phyloP scores from a whole-genome alignment of 2,329 filamentous ascomycete genomes.

The Ophiostoma ips region DNA sequence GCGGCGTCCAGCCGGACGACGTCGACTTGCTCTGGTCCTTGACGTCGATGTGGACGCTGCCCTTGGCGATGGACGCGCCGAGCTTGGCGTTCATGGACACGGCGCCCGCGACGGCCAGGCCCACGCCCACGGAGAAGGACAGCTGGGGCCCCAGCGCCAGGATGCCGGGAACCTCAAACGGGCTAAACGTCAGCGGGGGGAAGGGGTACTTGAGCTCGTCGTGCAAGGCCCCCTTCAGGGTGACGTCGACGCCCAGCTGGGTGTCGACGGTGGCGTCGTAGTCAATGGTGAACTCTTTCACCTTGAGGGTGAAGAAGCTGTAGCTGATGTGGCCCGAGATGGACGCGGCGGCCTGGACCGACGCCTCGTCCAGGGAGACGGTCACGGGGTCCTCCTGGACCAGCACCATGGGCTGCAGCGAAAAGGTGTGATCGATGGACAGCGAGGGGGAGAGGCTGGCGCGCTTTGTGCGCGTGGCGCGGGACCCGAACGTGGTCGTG shows the following conservation, averaged over 20 bases:
- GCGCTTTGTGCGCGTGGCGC: neutral
- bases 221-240: constrained; percentile 21
- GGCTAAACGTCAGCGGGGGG: constrained; percentile 22
- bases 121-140: constrained; percentile 5
- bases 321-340: neutral
- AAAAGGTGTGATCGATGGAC: neutral
- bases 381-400: neutral
- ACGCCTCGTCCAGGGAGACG: neutral
- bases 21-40: constrained; percentile 14
- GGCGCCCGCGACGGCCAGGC: neutral
- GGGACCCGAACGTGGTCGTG: too few relatives aligned
- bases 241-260: constrained; percentile 23
- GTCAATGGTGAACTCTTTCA: constrained; percentile 27
- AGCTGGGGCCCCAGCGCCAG: constrained; percentile 16
- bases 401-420: neutral
- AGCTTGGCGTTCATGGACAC: neutral
- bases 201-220: constrained; percentile 24
- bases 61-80: constrained; percentile 4
- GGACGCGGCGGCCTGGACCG: neutral
- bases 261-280: constrained; percentile 26
- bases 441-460: neutral
- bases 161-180: constrained; percentile 27
- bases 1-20: constrained; percentile 13
- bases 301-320: neutral
- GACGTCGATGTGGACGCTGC: constrained; percentile 18